A percentile compares a stretch with the other conserved stretches of the same genome.
These are phyloP conservation scores for Acanthamoeba polyphaga DNA, from an alignment of 208 protist genomes.

Conservation along the genomic window DNA sequence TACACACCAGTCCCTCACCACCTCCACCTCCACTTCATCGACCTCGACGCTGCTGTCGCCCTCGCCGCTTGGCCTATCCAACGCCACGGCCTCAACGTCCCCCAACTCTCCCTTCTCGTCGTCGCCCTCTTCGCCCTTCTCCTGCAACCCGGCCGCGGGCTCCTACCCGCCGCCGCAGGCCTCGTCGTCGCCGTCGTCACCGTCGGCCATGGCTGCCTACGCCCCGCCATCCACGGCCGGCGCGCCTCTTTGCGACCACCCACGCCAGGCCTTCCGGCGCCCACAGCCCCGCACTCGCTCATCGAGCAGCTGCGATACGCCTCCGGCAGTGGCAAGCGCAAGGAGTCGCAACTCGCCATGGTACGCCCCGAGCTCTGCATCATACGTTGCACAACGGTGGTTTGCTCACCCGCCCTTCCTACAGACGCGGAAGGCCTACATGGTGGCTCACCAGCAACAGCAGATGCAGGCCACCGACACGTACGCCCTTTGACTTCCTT, in stretches of 20 bases:
- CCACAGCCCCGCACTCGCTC: not conserved
- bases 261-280: not conserved
- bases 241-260: not conserved
- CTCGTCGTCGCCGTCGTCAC: slow-evolving; percentile 40
- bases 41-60: not conserved
- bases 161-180: slow-evolving; percentile 53
- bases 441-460: not conserved
- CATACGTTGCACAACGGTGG: not conserved
- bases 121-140: slow-evolving; percentile 43
- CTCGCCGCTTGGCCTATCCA: not conserved
- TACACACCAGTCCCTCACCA: not conserved
- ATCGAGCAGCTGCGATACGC: slow-evolving; percentile 41
- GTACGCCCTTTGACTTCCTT: not conserved
- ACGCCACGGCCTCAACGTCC: not conserved
- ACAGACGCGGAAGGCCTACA: slow-evolving; percentile 1
- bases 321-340: not conserved
- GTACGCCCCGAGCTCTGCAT: not conserved
- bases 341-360: slow-evolving; percentile 39
- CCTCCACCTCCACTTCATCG: not conserved
- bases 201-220: slow-evolving; percentile 32
- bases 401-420: not conserved
- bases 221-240: not conserved
- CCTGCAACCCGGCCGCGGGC: not conserved
- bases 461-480: not conserved
- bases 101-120: slow-evolving; percentile 44